A percentile compares a stretch with the other conserved stretches of the same genome.
phyloP scores from a whole-genome alignment of 371 early-diverging fungal genomes.

The Mucor irregularis region DNA sequence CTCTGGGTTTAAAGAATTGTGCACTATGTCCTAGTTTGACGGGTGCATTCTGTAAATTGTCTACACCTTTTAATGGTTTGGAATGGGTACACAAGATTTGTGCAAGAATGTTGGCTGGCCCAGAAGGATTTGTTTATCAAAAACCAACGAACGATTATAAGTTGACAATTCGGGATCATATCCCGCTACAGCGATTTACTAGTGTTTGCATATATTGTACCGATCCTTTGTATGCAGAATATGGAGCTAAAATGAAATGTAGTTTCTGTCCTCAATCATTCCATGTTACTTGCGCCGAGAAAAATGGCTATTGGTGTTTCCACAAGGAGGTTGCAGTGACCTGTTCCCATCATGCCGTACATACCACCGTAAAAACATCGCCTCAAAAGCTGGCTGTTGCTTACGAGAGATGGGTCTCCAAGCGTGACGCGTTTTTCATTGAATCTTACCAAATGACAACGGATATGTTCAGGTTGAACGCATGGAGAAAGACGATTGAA shows the following conservation, averaged over 20 bases:
- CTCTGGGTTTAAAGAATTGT: constrained; percentile 23
- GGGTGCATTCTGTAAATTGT: constrained; percentile 51
- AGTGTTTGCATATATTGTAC: constrained; percentile 35
- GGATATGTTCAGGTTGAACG: neutral
- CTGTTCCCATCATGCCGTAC: neutral
- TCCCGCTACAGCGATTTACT: neutral
- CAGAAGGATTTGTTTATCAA: constrained; percentile 23
- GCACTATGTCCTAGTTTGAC: constrained; percentile 50
- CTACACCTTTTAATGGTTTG: constrained; percentile 26
- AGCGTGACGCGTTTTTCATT: neutral
- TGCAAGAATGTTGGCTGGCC: constrained; percentile 20
- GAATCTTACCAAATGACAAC: neutral
- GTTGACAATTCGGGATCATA: neutral
- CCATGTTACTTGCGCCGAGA: constrained; percentile 57
- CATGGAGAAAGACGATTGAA: neutral
- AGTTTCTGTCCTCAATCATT: constrained; percentile 45
- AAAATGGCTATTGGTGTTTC: constrained; percentile 16
- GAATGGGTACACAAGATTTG: constrained; percentile 52
- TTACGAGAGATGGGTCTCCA: neutral
- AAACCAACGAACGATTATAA: neutral
- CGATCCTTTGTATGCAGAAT: constrained; percentile 30
- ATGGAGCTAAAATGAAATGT: constrained; percentile 53
- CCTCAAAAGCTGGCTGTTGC: neutral
- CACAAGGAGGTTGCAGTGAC: neutral
- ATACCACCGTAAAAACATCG: neutral